Base-by-base conservation (phyloP, 257 asterid genomes). In the Przewalskia tangutica region DNA sequence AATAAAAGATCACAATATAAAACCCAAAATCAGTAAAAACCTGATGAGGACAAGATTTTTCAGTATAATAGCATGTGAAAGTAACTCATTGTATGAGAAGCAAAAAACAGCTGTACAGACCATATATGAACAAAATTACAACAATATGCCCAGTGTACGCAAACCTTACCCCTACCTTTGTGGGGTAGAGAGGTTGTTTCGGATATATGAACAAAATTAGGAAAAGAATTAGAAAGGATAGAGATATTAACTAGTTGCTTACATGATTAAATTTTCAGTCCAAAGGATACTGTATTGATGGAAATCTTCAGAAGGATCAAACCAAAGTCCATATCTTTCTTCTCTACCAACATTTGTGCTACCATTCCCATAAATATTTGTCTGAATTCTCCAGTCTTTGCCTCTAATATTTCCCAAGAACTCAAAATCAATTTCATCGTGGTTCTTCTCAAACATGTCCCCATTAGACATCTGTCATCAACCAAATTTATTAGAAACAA, bases 291-390 rank as follows among this genome's bases (percentile, higher is more conserved):
- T 85, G 87, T 91, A 93, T 48, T 89, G 93, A 81, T 94, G 98
- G 85, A 89, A 94, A 88, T 90, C 95, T 55, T 93, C 97, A 2
- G 98, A 85, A 6, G 98, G 98, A 79, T 94, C 97, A 78, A 94
- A 94, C 97, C 97, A 93, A 12, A 94, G 93, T 71, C 93, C 95
- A 50, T 90, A 93, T 91, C 97, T 85, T 83, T 94, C 98, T 86
- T 94, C 98, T 81, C 98, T 89, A 51, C 98, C 98, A 48, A 81
- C 18, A 71, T 50, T 86, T 14, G 95, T 93, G 90, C 98, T 94
- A 44, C 97, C 98, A 86, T 94, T 94, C 76, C 97, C 98, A 85
- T 94, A 94, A 65, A 94, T 81, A 82, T 94, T 94, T 9, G 98
- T 94, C 87, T 94, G 97, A 54, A 94, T 87, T 79, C 97, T 91